phyloP scores from a whole-genome alignment of 306 rosid genomes.

The Quercus robur region DNA sequence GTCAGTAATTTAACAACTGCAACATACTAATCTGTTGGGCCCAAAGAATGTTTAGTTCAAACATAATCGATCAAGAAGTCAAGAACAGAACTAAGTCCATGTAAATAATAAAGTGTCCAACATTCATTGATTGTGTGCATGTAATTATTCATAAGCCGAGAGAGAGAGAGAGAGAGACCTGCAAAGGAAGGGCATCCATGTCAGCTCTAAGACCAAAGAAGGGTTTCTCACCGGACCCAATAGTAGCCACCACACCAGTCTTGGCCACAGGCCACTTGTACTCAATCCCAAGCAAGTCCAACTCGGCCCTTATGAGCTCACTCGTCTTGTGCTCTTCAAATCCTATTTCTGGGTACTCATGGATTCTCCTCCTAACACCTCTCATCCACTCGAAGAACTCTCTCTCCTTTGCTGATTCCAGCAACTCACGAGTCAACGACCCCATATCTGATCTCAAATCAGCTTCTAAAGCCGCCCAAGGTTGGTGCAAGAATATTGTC shows the following conservation, averaged over 20 bases:
- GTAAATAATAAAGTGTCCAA: too few species aligned
- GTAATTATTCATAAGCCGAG: neutral
- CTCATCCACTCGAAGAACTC: conserved; percentile 38
- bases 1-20: fast-evolving
- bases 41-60: too few species aligned
- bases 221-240: conserved; percentile 30
- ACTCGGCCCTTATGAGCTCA: conserved; percentile 37
- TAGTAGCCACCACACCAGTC: conserved; percentile 36
- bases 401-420: conserved; percentile 28
- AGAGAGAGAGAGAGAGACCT: neutral
- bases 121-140: too few species aligned
- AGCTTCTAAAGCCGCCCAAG: neutral
- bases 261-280: conserved; percentile 42
- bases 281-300: conserved; percentile 33
- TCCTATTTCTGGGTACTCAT: conserved; percentile 39
- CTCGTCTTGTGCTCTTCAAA: conserved; percentile 36
- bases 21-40: too few species aligned
- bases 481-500: neutral
- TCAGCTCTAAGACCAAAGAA: conserved; percentile 39
- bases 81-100: too few species aligned
- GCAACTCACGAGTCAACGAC: conserved; percentile 17
- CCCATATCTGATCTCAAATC: conserved; percentile 14
- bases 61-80: too few species aligned
- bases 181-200: conserved; percentile 45
- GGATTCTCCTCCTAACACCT: conserved; percentile 39